These are phyloP conservation scores for Capsicum baccatum DNA, from an alignment of 257 asterid genomes.

Conservation along the genomic window DNA sequence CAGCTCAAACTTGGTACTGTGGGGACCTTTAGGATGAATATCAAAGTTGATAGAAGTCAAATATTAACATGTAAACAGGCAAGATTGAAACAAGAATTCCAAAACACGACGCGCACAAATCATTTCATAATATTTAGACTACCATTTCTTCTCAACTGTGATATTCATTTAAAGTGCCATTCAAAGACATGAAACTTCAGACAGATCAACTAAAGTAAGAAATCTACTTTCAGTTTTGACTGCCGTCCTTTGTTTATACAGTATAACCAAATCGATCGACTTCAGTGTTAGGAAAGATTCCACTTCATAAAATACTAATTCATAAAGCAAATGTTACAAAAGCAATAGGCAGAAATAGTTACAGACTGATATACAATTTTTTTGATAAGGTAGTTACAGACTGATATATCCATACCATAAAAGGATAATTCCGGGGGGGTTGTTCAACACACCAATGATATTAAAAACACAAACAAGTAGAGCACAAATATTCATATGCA, in stretches of 20 bases:
- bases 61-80: neutral
- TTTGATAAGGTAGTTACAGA: neutral
- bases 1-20: neutral
- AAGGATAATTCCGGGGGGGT: neutral
- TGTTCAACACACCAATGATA: neutral
- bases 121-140: neutral
- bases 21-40: neutral
- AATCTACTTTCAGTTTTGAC: rapidly evolving
- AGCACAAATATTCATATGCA: conserved; percentile 32
- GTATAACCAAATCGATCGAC: neutral
- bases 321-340: neutral
- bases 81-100: neutral
- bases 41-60: neutral
- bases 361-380: neutral
- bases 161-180: neutral
- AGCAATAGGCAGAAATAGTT: no score
- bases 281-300: neutral
- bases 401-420: neutral
- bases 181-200: neutral
- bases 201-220: neutral
- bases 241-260: neutral
- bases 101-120: neutral
- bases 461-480: neutral
- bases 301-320: neutral
- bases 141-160: neutral